Percentiles rank a stretch among this genome's conserved stretches.
Evolutionary conservation across 306 rosid genomes (phyloP).

Genomic region (Luffa acutangula): DNA sequence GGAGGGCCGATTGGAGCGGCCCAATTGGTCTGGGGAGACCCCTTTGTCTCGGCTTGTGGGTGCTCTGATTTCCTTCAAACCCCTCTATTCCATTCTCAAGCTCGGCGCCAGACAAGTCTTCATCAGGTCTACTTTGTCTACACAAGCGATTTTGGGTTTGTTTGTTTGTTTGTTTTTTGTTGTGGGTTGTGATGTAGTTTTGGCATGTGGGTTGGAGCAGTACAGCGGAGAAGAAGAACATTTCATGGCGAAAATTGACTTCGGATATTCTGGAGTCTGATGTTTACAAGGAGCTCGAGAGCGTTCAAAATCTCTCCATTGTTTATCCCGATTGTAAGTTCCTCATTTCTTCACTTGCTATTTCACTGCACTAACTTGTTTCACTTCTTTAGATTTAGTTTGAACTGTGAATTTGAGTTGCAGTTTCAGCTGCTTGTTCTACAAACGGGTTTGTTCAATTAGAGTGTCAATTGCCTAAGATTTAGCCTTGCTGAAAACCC

Average conservation of each 20-base stretch:
- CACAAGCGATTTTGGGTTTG: neutral
- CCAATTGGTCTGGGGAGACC: conserved; percentile 45
- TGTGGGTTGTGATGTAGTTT: neutral
- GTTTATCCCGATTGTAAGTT: conserved; percentile 51
- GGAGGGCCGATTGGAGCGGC: conserved; percentile 36
- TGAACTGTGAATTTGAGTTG: neutral
- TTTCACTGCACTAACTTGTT: neutral
- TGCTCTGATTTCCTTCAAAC: conserved; percentile 47
- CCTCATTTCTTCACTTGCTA: neutral
- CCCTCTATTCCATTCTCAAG: conserved; percentile 50
- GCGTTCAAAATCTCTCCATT: conserved; percentile 34
- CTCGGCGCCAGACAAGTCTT: conserved; percentile 50
- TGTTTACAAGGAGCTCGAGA: conserved; percentile 42
- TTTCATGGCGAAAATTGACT: conserved; percentile 54
- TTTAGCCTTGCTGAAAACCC: neutral
- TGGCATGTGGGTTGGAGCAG: conserved; percentile 16
- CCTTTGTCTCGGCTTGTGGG: conserved; percentile 44
- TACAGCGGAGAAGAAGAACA: conserved; percentile 60
- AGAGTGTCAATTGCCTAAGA: neutral
- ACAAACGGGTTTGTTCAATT: neutral
- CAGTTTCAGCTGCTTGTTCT: neutral
- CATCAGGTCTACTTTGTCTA: conserved; percentile 27
- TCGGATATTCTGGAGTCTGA: conserved; percentile 47
- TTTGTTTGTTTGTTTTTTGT: neutral
- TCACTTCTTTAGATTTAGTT: neutral